phyloP scores from a whole-genome alignment of 257 asterid genomes.

The Salvia hispanica region DNA sequence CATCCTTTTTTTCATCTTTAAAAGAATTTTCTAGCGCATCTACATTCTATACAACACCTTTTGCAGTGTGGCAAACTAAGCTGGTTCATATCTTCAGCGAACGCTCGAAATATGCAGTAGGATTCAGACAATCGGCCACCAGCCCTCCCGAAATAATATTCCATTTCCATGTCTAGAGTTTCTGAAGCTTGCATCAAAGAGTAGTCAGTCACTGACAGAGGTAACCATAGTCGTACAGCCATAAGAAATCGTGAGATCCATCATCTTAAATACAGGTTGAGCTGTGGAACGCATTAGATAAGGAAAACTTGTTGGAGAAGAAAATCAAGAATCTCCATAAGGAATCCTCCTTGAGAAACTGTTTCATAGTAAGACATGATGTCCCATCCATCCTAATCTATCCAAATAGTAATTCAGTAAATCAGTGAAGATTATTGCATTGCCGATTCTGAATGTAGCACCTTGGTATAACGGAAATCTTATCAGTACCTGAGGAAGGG shows the following conservation, averaged over 20 bases:
- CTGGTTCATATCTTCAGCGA: conserved; percentile 22
- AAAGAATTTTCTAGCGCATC: conserved; percentile 29
- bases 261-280: background rate
- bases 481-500: conserved; percentile 26
- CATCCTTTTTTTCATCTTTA: conserved; percentile 15
- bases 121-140: conserved; percentile 11
- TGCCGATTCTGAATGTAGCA: conserved; percentile 18
- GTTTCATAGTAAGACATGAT: conserved; percentile 5
- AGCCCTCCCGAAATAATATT: conserved; percentile 10
- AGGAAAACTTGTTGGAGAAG: conserved; percentile 15
- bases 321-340: conserved; percentile 19
- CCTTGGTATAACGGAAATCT: conserved; percentile 13
- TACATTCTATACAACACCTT: conserved; percentile 34
- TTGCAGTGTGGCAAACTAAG: conserved; percentile 29
- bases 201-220: background rate
- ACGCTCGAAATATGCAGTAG: conserved; percentile 21
- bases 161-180: background rate
- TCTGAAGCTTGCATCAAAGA: background rate
- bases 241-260: conserved; percentile 15
- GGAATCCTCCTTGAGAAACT: conserved; percentile 6
- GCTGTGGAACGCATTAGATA: conserved; percentile 4
- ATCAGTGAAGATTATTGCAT: conserved; percentile 26
- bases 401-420: conserved; percentile 18
- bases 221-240: conserved; percentile 5
- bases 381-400: conserved; percentile 1